Evolutionary conservation across 176 grass and related monocot species (phyloP), one percentile per base, ranked within the genome.

Genomic region (Phoenix dactylifera): DNA sequence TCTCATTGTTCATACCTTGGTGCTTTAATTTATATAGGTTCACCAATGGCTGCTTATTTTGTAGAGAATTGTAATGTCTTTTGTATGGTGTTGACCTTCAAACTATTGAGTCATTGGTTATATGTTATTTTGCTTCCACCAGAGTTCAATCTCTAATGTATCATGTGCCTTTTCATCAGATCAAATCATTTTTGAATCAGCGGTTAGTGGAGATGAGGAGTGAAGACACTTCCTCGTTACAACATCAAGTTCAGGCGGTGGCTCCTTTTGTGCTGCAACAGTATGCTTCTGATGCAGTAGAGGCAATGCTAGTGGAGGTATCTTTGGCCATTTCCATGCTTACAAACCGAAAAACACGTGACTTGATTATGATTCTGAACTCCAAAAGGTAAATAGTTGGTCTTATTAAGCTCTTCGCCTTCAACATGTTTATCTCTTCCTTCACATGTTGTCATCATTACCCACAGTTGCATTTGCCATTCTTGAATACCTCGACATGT

Each of bases 331-430:
- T 97, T 60, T 92, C 73, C 59, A 65, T 83, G 51, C 81, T 97
- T 44, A 97, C 84, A 73, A 87, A 91, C 65, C 73, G 77, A 50
- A 97, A 97, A 83, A 97, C 84, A 55, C 81, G 89, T 58, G 93
- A 97, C 61, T 74, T 88, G 63, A 92, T 92, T 72, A 97, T 97
- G 93, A 91, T 88, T 72, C 78, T 97, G 52, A 97, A 97, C 48
- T 92, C 87, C 75, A 92, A 86, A 69, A 85, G 93, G 93, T 90
- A 69, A 57, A 70, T 15, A 67, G 62, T 69, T 55, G 25, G 1
- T 44, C 35, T 44, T 44, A 14, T 14, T 44, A 12, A 9, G 35
- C 9, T 44, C 9, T 44, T 44, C 10, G 10, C 35, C 10, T 44
- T 14, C 9, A 14, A 44, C 9, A 12, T 12, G 9, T 44, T 44